These are phyloP conservation scores for Cyclotella kingstonii DNA, from an alignment of 108 stramenopile species.

Conservation along the genomic window DNA sequence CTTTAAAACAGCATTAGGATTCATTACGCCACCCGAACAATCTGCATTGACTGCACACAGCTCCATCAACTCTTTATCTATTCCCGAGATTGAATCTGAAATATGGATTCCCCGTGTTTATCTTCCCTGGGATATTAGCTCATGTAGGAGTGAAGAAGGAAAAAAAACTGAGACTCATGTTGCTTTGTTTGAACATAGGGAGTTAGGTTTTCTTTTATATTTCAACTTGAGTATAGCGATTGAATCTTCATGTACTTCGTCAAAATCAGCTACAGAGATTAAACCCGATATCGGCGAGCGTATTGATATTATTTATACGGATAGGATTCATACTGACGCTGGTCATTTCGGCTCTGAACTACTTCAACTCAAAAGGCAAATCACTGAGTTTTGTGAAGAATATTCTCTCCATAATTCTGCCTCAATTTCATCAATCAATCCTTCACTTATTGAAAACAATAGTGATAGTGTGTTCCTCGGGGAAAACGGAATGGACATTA, in stretches of 20 bases:
- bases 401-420: conserved; percentile 20
- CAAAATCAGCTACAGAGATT: not conserved
- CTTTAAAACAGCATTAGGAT: not conserved
- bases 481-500: conserved; percentile 54
- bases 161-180: conserved; percentile 32
- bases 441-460: conserved; percentile 7
- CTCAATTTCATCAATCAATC: conserved; percentile 13
- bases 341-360: too few species aligned
- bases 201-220: conserved; percentile 50
- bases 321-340: conserved; percentile 16
- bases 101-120: conserved; percentile 62
- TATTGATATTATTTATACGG: not conserved
- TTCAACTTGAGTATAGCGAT: too few species aligned
- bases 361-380: conserved; percentile 10
- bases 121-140: too few species aligned
- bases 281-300: not conserved
- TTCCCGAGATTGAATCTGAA: conserved; percentile 25
- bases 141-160: too few species aligned
- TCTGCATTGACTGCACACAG: not conserved
- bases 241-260: not conserved
- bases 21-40: not conserved
- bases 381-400: conserved; percentile 21
- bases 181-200: conserved; percentile 33
- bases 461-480: conserved; percentile 22
- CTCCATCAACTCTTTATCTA: not conserved